Base-by-base conservation (phyloP, 495 filamentous ascomycete genomes). In the Talaromyces borbonicus region DNA sequence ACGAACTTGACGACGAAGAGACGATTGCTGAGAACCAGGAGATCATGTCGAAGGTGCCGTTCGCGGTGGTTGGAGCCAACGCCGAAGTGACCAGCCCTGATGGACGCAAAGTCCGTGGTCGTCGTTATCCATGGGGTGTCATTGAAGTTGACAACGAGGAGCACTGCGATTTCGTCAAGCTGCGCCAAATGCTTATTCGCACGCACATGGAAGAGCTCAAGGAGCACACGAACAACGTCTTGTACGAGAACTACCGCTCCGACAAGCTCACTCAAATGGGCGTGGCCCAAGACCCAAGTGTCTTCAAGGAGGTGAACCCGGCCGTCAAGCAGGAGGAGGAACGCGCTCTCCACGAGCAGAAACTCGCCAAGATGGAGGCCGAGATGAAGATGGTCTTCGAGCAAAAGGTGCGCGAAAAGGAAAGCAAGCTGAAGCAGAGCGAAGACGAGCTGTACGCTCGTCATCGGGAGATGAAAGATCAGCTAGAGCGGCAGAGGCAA, bases 381-480 rank as follows among this genome's bases (percentile, higher is more conserved):
- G 92, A 98, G 66, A 98, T 98, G 92, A 97, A 97, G 87, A 96
- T 97, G 92, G 92, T 98, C 58, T 98, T 98, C 88, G 92, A 98
- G 65, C 93, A 97, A 66, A 98, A 98, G 84, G 92, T 98, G 16
- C 79, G 86, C 49, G 92, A 98, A 69, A 98, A 98, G 78, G 92
- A 98, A 69, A 95, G 87, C 79, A 98, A 98, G 71, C 75, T 98
- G 65, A 92, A 89, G 67, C 90, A 96, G 73, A 94, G 87, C 77
- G 92, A 98, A 69, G 92, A 97, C 68, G 92, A 98, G 74, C 70
- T 98, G 50, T 96, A 97, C 57, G 88, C 93, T 46, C 83, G 92
- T 56, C 92, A 98, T 71, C 79, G 88, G 58, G 92, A 98, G 75
- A 98, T 98, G 92, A 98, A 97, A 75, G 92, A 98, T 54, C 90